Evolutionary conservation across 2,329 filamentous ascomycete genomes (phyloP).

Genomic region (Lecanoromycetidae sp.): DNA sequence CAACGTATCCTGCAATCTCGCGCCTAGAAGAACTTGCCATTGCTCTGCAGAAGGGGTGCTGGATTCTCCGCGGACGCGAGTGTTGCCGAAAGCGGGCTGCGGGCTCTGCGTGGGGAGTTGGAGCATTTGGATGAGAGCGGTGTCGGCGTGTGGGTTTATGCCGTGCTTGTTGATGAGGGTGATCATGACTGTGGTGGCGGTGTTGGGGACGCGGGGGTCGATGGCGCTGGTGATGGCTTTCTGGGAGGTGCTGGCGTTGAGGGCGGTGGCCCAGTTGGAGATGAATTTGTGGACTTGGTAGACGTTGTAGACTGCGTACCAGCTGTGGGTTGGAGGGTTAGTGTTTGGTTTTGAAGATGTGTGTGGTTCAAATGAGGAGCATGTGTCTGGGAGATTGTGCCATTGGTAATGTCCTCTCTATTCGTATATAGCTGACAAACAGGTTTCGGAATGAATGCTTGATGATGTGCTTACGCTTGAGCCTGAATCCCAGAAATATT

Average conservation of each 20-base stretch:
- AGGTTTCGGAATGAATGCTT: too few species aligned
- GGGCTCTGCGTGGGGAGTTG: background rate
- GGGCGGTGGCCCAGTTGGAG: constrained; percentile 7
- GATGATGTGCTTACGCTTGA: too few species aligned
- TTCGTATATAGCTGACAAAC: too few species aligned
- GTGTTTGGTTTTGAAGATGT: too few species aligned
- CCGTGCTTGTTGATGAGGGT: constrained; percentile 7
- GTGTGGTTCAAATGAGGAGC: too few species aligned
- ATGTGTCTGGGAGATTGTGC: constrained; percentile 1
- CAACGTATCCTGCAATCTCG: constrained; percentile 1
- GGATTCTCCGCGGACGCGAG: background rate
- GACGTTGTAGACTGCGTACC: constrained; percentile 7
- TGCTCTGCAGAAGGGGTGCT: background rate
- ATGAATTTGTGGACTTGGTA: constrained; percentile 12
- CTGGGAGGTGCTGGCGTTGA: background rate
- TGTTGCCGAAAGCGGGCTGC: background rate
- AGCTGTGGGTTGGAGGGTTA: background rate
- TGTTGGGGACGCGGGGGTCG: background rate
- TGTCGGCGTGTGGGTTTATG: constrained; percentile 8
- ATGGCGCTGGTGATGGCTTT: constrained; percentile 1
- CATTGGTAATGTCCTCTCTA: too few species aligned
- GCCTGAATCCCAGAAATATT: too few species aligned
- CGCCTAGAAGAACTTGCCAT: background rate
- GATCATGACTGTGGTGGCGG: background rate
- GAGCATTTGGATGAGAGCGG: background rate